Conservation (phyloP, 2,329 filamentous ascomycete genomes). For the Ascochyta pisi region DNA sequence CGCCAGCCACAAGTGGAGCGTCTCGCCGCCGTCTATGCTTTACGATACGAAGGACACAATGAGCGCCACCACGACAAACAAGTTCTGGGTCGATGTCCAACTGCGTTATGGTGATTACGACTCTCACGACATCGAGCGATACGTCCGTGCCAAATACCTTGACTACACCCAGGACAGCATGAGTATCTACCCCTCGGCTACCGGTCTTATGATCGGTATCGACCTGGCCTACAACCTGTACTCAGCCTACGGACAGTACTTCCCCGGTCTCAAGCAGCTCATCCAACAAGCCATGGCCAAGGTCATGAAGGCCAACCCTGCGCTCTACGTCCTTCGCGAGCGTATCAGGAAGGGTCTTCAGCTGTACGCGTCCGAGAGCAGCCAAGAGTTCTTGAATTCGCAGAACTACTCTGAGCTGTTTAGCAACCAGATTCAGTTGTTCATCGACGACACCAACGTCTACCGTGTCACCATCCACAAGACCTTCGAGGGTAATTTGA, state of each 20-base stretch:
- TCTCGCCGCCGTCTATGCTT: slow-evolving; percentile 88
- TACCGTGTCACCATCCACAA: slow-evolving; percentile 99
- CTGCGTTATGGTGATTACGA: slow-evolving; percentile 97
- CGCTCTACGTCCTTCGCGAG: slow-evolving; percentile 92
- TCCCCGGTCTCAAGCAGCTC: slow-evolving; percentile 93
- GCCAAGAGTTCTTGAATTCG: slow-evolving; percentile 98
- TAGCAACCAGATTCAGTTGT: slow-evolving; percentile 98
- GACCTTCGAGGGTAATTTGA: slow-evolving; percentile 98
- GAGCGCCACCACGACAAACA: slow-evolving; percentile 93
- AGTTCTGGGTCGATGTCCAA: slow-evolving; percentile 99
- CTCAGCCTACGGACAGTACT: slow-evolving; percentile 98
- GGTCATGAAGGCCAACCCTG: slow-evolving; percentile 99
- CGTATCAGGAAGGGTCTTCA: slow-evolving; percentile 98
- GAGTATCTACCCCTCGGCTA: slow-evolving; percentile 97
- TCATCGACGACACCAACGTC: slow-evolving; percentile 99
- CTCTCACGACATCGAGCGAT: slow-evolving; percentile 97
- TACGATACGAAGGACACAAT: slow-evolving; percentile 98
- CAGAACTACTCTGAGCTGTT: slow-evolving; percentile 99
- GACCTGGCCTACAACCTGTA: slow-evolving; percentile 98
- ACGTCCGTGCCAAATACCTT: slow-evolving; percentile 95
- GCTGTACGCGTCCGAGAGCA: slow-evolving; percentile 96
- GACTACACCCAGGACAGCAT: slow-evolving; percentile 99
- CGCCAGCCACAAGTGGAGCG: slow-evolving; percentile 98
- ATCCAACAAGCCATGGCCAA: slow-evolving; percentile 99
- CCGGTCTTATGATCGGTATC: slow-evolving; percentile 96